Percentiles rank a stretch among this genome's conserved stretches.
Evolutionary conservation across 495 filamentous ascomycete genomes (phyloP).

Genomic region (Daldinia bambusicola): DNA sequence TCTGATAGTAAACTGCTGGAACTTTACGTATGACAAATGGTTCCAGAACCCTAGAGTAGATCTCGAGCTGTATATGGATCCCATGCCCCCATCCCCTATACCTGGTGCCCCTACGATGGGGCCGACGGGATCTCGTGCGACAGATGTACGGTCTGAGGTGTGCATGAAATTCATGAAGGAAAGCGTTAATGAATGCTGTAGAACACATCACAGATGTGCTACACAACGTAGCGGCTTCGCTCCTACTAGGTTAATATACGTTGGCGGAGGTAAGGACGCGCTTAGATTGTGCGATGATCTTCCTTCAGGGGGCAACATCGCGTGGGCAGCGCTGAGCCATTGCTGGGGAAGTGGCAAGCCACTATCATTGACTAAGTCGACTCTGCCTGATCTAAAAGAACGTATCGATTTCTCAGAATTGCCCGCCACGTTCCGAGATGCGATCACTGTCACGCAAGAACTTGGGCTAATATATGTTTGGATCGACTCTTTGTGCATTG

Average conservation of each 20-base stretch:
- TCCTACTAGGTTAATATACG: not conserved
- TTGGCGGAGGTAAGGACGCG: not conserved
- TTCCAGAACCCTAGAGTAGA: slow-evolving; percentile 31
- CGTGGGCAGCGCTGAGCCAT: not conserved
- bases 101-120: slow-evolving; percentile 25
- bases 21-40: slow-evolving; percentile 38
- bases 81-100: slow-evolving; percentile 29
- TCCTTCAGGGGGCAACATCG: not conserved
- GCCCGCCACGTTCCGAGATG: not conserved
- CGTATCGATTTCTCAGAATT: not conserved
- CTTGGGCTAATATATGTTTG: not conserved
- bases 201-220: not conserved
- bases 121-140: slow-evolving; percentile 10
- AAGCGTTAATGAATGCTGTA: slow-evolving; percentile 25
- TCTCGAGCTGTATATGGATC: slow-evolving; percentile 33
- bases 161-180: slow-evolving; percentile 35
- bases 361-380: not conserved
- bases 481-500: slow-evolving; percentile 51
- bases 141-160: slow-evolving; percentile 25
- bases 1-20: slow-evolving; percentile 35
- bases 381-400: not conserved
- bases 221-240: not conserved
- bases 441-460: not conserved
- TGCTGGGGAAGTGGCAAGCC: not conserved
- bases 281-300: not conserved